A percentile compares a stretch with the other conserved stretches of the same genome.
Conservation (phyloP, 495 filamentous ascomycete genomes). For the Xylaria telfairii region DNA sequence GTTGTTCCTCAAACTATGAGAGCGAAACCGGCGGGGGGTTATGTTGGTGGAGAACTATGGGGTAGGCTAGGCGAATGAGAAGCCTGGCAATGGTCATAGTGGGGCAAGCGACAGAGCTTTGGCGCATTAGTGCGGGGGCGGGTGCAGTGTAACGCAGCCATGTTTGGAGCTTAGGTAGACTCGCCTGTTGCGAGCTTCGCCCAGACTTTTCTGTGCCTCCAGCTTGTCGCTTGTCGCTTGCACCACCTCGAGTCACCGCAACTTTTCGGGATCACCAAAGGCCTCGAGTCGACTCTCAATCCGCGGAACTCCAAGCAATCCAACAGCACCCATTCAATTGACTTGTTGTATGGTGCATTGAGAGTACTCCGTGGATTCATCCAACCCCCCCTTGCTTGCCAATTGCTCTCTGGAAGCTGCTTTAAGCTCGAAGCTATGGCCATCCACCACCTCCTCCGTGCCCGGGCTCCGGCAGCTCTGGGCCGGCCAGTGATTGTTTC, state of each 20-base stretch:
- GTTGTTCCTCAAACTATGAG: not conserved
- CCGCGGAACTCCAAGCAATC: not conserved
- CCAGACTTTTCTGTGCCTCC: conserved; percentile 13
- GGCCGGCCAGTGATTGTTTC: conserved; percentile 40
- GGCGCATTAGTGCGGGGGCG: conserved; percentile 12
- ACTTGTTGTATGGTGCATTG: conserved; percentile 13
- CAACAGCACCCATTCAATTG: not conserved
- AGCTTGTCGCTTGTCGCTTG: not conserved
- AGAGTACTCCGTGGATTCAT: not conserved
- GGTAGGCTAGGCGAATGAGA: conserved; percentile 15
- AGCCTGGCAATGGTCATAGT: conserved; percentile 22
- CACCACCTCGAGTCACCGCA: conserved; percentile 18
- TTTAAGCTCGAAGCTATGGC: conserved; percentile 38
- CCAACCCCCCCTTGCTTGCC: conserved; percentile 2
- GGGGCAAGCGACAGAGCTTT: not conserved
- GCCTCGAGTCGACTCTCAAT: not conserved
- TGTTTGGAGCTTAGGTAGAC: not conserved
- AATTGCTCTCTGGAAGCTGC: conserved; percentile 1
- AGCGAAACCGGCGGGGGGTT: not conserved
- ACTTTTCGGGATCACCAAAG: not conserved
- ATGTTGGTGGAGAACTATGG: not conserved
- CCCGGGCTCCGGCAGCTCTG: conserved; percentile 49
- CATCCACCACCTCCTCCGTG: conserved; percentile 45
- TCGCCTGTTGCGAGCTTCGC: conserved; percentile 14
- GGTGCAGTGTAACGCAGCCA: not conserved